Base-by-base conservation (phyloP, 1,139 yeast species). In the Debaryomyces sp. region DNA sequence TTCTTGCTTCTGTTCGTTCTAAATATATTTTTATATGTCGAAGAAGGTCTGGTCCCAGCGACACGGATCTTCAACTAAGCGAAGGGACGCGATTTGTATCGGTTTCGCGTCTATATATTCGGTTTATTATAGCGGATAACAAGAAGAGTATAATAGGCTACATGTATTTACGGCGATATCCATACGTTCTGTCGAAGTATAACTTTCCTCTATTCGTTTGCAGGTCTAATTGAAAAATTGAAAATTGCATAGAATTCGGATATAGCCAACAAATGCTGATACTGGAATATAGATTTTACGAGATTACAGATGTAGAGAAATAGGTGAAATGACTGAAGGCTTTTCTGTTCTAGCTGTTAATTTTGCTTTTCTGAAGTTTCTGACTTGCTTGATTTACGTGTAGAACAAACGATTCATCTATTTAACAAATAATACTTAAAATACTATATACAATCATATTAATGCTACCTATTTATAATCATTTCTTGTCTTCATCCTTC, bases 401-500 rank as follows among this genome's bases (percentile, higher is more conserved):
- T 10, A 26, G 13, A 39, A 39, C 30, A n/a, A 37, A 26, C 22
- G 21, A 15, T 32, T 39, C 21, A 39, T 39, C 42, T 39, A 39
- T 39, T 39, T 26, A 30, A 41, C 37, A 17, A n/a, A 41, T 30
- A 38, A 15, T 26, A 36, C 32, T 40, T 13, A 13, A 22, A 40
- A 40, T 40, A 38, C 44, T 49, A 46, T 49, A 34, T 49, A 43
- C 49, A 45, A 24, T 33, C 41, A 35, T 34, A 8, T 13, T 36
- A 27, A 38, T 27, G 29, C 35, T 45, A 27, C 37, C 51, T 51
- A 51, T 52, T 43, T 51, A 49, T 46, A 47, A 38, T 46, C 29
- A 39, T 41, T 47, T 44, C 44, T 52, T 47, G 30, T 51, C 48
- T 30, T 56, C 62, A 41, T 65, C 78, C 51, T 79, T 78, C 59